Evolutionary conservation across 768 basidiomycete genomes (phyloP), one percentile per base, ranked within the genome.

Genomic region (Phlebiopsis gigantea): DNA sequence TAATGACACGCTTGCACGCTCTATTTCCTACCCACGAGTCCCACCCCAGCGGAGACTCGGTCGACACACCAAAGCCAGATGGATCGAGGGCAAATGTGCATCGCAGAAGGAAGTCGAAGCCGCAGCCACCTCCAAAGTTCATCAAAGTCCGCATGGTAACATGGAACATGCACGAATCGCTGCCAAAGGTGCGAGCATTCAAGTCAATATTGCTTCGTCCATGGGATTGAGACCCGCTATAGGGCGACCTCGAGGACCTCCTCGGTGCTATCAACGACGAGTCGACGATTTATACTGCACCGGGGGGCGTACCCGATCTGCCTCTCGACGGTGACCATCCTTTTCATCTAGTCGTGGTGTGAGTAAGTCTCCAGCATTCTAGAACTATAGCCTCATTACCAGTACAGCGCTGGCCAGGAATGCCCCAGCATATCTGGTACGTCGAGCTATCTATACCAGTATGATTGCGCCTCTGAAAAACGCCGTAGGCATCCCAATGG

Each of bases 161-260:
- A 34, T 92, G 89, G 89, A 92, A 91, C 61, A 92, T 92, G 89
- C 86, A 91, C 60, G 88, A 90, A 60, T 85, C 85, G 0, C 65
- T 90, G 5, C 89, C 89, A 28, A 90, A 88, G 79, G 88, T 83
- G 26, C 15, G 53, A 4, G 24, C 14, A 10, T 3, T 24, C 44
- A 41, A 41, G 46, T 46, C n/a, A 47, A 22, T 17, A 34, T 57
- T 50, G 53, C 34, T n/a, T 31, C 43, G 21, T 17, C 54, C 44
- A 10, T 19, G 10, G 2, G n/a, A 51, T 25, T 19, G 14, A 51
- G 31, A 17, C 15, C 44, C 1, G n/a, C 8, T 21, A n/a, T 25
- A 90, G 88, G 89, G 89, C 5, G 82, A 92, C 64, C 67, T 91
- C 50, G 79, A 81, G 61, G 87, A 90, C 57, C 73, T 91, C 3